phyloP scores from a whole-genome alignment of 75 land plant species.

The Ceratopteris richardii region DNA sequence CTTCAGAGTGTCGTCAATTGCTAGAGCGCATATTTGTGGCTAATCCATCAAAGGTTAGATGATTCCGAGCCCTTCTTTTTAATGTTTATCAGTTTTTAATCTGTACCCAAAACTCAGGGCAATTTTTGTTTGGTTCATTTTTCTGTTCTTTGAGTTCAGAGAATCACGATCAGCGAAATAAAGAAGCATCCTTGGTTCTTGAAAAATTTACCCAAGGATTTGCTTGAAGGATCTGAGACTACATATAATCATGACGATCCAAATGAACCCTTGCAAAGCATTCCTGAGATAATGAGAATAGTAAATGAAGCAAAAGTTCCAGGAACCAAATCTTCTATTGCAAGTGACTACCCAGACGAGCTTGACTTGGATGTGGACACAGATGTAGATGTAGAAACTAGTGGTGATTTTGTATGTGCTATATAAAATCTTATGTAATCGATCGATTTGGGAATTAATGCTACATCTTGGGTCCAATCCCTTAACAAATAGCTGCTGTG shows the following conservation, averaged over 20 bases:
- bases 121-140: not conserved
- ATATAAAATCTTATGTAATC: too few species aligned
- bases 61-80: constrained; percentile 4
- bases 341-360: constrained; percentile 47
- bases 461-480: too few species aligned
- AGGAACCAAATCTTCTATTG: constrained; percentile 29
- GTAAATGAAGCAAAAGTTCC: constrained; percentile 74
- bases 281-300: constrained; percentile 70
- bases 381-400: constrained; percentile 72
- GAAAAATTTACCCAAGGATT: constrained; percentile 75
- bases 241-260: constrained; percentile 47
- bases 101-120: not conserved
- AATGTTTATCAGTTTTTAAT: constrained; percentile 17
- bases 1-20: constrained; percentile 70
- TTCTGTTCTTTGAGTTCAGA: constrained; percentile 22
- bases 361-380: constrained; percentile 68
- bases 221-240: constrained; percentile 43
- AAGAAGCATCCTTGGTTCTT: constrained; percentile 79
- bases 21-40: constrained; percentile 88
- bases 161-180: constrained; percentile 73
- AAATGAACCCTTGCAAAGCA: constrained; percentile 59
- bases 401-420: constrained; percentile 78
- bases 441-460: too few species aligned
- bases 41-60: constrained; percentile 68
- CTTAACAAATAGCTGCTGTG: too few species aligned